Percentiles rank a stretch among this genome's conserved stretches.
These are phyloP conservation scores for Smittium mucronatum DNA, from an alignment of 371 early-diverging fungal species.

Conservation along the genomic window DNA sequence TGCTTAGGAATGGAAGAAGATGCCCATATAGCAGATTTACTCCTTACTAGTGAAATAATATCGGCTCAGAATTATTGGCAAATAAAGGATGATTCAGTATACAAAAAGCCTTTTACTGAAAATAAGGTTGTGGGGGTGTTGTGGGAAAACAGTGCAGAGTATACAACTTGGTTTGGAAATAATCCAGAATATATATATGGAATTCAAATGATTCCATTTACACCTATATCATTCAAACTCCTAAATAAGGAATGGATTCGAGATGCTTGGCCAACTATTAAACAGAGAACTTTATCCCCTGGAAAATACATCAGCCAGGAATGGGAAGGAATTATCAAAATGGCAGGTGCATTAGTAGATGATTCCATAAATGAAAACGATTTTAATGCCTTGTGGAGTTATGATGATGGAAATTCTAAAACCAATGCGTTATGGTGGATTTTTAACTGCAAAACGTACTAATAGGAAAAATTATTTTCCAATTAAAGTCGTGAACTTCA, in stretches of 20 bases:
- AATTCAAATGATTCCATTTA: slow-evolving; percentile 67
- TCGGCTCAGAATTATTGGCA: slow-evolving; percentile 46
- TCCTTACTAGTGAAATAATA: slow-evolving; percentile 41
- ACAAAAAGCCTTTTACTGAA: slow-evolving; percentile 32
- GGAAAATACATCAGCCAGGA: slow-evolving; percentile 11
- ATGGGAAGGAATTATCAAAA: slow-evolving; percentile 31
- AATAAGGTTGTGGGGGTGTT: slow-evolving; percentile 56
- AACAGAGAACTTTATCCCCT: slow-evolving; percentile 5
- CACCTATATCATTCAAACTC: slow-evolving; percentile 38
- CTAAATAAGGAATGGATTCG: slow-evolving; percentile 25
- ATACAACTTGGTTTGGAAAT: slow-evolving; percentile 50
- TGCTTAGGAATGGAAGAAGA: neutral
- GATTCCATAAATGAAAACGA: slow-evolving; percentile 15
- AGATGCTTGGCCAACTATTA: slow-evolving; percentile 24
- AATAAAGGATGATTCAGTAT: slow-evolving; percentile 16
- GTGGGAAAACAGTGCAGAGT: slow-evolving; percentile 58
- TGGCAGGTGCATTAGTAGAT: slow-evolving; percentile 24
- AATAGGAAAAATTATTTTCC: too few species aligned
- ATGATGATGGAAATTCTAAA: slow-evolving; percentile 32
- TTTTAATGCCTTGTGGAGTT: slow-evolving; percentile 12
- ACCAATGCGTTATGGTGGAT: slow-evolving; percentile 33
- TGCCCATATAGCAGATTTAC: slow-evolving; percentile 30
- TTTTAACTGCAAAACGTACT: slow-evolving; percentile 21
- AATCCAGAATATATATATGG: slow-evolving; percentile 57
- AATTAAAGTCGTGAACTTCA: too few species aligned